Percentiles rank a stretch among this genome's conserved stretches.
Conservation (phyloP, 163 green algal genomes). For the Trebouxia gelatinosa region DNA sequence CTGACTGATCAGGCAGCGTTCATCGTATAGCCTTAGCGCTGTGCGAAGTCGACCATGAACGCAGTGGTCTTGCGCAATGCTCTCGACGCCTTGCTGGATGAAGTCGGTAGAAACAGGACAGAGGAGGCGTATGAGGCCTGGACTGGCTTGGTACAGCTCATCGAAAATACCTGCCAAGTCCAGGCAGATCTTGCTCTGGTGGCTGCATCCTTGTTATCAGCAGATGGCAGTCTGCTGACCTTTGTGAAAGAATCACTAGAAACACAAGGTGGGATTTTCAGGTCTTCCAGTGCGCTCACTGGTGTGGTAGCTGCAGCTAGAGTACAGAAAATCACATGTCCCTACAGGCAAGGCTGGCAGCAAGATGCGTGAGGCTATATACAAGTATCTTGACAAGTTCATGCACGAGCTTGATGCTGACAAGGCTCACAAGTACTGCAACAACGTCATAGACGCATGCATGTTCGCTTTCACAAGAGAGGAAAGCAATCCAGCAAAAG, state of each 20-base stretch:
- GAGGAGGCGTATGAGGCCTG: not conserved
- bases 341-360: not conserved
- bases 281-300: no score
- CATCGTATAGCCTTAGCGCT: no score
- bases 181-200: not conserved
- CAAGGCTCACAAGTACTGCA: slow-evolving; percentile 4
- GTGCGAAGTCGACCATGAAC: not conserved
- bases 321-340: no score
- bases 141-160: not conserved
- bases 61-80: not conserved
- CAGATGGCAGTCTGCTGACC: not conserved
- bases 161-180: slow-evolving; percentile 4
- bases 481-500: slow-evolving; percentile 15
- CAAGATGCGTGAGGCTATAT: slow-evolving; percentile 3
- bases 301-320: no score
- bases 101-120: not conserved
- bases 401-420: not conserved
- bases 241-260: slow-evolving; percentile 10
- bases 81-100: not conserved
- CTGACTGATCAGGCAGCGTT: no score
- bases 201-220: not conserved
- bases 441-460: not conserved
- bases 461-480: slow-evolving; percentile 12
- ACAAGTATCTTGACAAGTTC: slow-evolving; percentile 10
- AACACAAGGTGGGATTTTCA: slow-evolving; percentile 19